phyloP scores from a whole-genome alignment of 2,329 filamentous ascomycete genomes.

The Ophiognomonia clavigignenti-juglandacearum region DNA sequence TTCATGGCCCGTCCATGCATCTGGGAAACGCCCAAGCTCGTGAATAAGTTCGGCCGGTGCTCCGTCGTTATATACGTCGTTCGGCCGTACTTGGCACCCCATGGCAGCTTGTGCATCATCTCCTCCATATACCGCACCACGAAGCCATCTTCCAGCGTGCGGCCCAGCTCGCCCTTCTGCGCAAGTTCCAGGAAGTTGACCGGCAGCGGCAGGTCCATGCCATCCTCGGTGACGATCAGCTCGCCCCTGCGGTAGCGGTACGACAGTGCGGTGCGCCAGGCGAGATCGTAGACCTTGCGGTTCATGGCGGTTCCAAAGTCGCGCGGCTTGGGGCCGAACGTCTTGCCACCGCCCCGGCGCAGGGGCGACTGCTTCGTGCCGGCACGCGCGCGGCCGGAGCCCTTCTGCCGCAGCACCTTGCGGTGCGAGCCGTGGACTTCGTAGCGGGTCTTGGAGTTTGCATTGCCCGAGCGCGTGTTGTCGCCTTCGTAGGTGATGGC shows the following conservation, averaged over 20 bases:
- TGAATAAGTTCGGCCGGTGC: slow-evolving; percentile 58
- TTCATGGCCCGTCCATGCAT: slow-evolving; percentile 66
- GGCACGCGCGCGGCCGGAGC: slow-evolving; percentile 71
- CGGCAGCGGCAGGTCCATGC: slow-evolving; percentile 61
- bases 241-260: slow-evolving; percentile 87
- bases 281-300: slow-evolving; percentile 88
- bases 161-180: slow-evolving; percentile 25
- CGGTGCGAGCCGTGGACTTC: slow-evolving; percentile 79
- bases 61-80: slow-evolving; percentile 70
- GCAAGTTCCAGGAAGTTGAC: slow-evolving; percentile 41
- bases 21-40: slow-evolving; percentile 58
- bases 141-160: slow-evolving; percentile 42
- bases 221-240: slow-evolving; percentile 77
- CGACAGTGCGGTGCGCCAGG: slow-evolving; percentile 89
- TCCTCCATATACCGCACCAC: slow-evolving; percentile 57
- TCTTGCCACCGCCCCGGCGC: slow-evolving; percentile 78
- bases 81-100: slow-evolving; percentile 62
- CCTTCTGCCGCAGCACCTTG: slow-evolving; percentile 86
- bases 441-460: slow-evolving; percentile 71
- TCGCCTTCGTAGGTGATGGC: slow-evolving; percentile 93
- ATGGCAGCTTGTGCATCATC: slow-evolving; percentile 66
- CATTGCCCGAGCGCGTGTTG: slow-evolving; percentile 79
- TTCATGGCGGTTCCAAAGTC: slow-evolving; percentile 84
- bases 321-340: slow-evolving; percentile 84
- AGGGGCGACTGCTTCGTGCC: slow-evolving; percentile 80